Evolutionary conservation across 306 rosid species (phyloP), one percentile per base, ranked within the genome.

Genomic region (Cicer pinnatifidum): DNA sequence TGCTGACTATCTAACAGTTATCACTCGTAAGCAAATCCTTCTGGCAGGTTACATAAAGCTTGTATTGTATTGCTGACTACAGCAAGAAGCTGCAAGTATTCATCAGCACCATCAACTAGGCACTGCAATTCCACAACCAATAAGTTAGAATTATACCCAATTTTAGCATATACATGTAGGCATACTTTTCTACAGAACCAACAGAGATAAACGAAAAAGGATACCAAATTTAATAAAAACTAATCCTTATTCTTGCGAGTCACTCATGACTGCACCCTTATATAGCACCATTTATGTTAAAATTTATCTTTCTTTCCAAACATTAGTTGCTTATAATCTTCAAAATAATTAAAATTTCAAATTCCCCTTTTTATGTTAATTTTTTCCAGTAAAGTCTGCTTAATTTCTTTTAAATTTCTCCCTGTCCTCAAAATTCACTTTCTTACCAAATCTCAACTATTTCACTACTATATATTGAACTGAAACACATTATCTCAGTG

Each of bases 91-190:
- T 91, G 96, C 88, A 94, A 77, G 83, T 94, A 91, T 75, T 89
- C 96, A 44, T 91, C 99, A 1, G 93, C 92, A 28, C 97, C 96
- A 57, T 94, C 97, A 15, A 91, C 87, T 6, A 94, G 89, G 81
- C 89, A 75, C 99, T 91, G 92, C 83, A 83, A 69, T 81, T 71
- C 67, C 70, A 76, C 69, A 80, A 41, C 60, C 63, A 57, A 72
- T 37, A 69, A 69, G 61, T 82, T 16, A 80, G 76, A 80, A 41
- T 8, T 41, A 17, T 13, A 76, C 41, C 23, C 51, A 40, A 40
- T 62, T 69, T 44, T 53, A 8, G 16, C 19, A 50, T 46, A 53
- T 72, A 52, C 69, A 46, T 12, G 43, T 11, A 37, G 43, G 33
- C 46, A 51, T 62, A 67, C 35, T 33, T 20, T 9, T 35, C 41